Base-by-base conservation (phyloP, 164 flowering plant genomes). In the Vitis riparia region DNA sequence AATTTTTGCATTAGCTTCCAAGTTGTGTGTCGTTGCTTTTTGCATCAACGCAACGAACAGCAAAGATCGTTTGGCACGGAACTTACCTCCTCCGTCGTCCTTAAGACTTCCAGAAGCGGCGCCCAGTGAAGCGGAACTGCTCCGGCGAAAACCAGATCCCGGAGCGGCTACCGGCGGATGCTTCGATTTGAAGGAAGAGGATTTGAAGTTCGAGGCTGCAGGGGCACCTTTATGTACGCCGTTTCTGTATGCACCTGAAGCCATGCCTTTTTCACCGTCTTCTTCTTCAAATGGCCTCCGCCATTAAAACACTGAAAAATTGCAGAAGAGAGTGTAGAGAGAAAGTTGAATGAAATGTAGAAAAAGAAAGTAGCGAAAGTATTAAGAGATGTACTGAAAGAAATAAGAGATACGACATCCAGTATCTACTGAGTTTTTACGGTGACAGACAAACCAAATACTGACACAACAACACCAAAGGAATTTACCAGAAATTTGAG, bases 121-220 rank as follows among this genome's bases (percentile, higher is more conserved):
- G 47, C 67, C 79, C 16, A 75, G 77, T 1, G 78, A 73, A 3
- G 76, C 69, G 56, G 82, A 47, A 72, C 72, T 77, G 68, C 80
- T 78, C 48, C 90, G 83, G 61, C 90, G 85, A 16, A 68, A 1
- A 62, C 78, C 69, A 62, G 82, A 66, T 57, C 72, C 75, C 17
- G 73, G 63, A 9, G 78, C 47, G 3, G 66, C 30, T 8, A 77
- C n/a, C 58, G 78, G 76, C 27, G 73, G 75, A 62, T 19, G 53
- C 72, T 76, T 76, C 53, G 85, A 70, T 73, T 83, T 86, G 66
- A 81, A 81, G 11, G 88, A 81, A 23, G 82, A 71, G 1, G 84
- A 75, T 55, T 74, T 77, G 60, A 69, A 59, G 72, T 67, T 76
- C 6, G 84, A 68, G 3, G 79, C 6, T 10, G 75, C 51, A 12